Conservation (phyloP, 768 basidiomycete species). For the Boletus subparvulus region DNA sequence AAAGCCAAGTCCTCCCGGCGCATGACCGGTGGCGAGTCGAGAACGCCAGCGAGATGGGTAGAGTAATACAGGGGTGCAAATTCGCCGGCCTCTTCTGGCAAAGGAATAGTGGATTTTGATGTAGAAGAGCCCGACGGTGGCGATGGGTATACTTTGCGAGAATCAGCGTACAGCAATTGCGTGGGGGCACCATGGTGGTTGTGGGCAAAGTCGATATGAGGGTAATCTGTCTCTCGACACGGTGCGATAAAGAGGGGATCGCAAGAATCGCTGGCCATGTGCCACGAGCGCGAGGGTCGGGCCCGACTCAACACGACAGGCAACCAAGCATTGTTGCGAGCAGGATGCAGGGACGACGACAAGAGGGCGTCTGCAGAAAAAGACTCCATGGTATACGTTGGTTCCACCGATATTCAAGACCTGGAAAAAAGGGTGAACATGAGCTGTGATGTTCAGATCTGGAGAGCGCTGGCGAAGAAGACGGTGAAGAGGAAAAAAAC, state of each 20-base stretch:
- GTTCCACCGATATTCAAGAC: slow-evolving; percentile 35
- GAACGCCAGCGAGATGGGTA: slow-evolving; percentile 31
- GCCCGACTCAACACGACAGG: slow-evolving; percentile 14
- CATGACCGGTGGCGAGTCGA: slow-evolving; percentile 37
- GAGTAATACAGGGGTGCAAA: slow-evolving; percentile 24
- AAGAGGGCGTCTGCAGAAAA: slow-evolving; percentile 31
- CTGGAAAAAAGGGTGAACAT: slow-evolving; percentile 12
- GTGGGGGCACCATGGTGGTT: slow-evolving; percentile 8
- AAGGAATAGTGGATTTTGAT: slow-evolving; percentile 24
- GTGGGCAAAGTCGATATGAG: slow-evolving; percentile 16
- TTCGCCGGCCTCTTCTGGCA: slow-evolving; percentile 28
- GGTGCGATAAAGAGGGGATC: slow-evolving; percentile 26
- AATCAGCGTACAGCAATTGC: slow-evolving; percentile 20
- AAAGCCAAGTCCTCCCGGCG: slow-evolving; percentile 29
- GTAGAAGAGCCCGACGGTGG: slow-evolving; percentile 29
- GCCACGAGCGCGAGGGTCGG: slow-evolving; percentile 19
- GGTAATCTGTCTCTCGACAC: slow-evolving; percentile 12
- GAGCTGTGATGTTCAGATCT: background rate
- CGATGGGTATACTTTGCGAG: slow-evolving; percentile 25
- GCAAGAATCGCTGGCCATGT: slow-evolving; percentile 16
- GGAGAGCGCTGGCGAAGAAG: background rate
- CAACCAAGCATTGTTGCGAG: slow-evolving; percentile 14
- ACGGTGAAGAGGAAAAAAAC: background rate
- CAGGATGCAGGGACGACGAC: slow-evolving; percentile 16
- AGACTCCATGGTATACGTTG: slow-evolving; percentile 34